Evolutionary conservation across 192 early-diverging fungal species (phyloP).

Genomic region (Coemansia furcata): DNA sequence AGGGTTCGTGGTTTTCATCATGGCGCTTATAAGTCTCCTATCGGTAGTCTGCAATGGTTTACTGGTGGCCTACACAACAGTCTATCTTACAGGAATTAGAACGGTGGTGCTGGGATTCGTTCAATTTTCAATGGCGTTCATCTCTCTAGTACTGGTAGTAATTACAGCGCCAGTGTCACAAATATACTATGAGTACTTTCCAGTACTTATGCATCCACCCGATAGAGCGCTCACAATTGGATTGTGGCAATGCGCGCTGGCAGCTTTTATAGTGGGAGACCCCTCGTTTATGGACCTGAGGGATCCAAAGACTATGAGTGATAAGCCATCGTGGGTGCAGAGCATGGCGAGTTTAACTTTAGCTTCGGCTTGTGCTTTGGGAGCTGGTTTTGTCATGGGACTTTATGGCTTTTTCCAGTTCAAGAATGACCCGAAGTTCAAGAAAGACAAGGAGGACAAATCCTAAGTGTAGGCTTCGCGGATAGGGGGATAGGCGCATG

Average conservation of each 20-base stretch:
- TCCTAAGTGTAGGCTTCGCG: no score
- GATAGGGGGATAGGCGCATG: no score
- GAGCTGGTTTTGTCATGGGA: not conserved
- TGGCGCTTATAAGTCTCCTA: not conserved
- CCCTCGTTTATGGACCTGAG: not conserved
- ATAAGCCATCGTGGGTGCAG: not conserved
- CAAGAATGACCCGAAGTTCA: not conserved
- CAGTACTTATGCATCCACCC: not conserved
- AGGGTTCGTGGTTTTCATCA: not conserved
- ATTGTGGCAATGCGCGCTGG: not conserved
- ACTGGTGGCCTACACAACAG: slow-evolving; percentile 1
- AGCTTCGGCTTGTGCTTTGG: not conserved
- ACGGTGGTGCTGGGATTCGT: not conserved
- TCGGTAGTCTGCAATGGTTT: not conserved
- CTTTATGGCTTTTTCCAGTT: not conserved
- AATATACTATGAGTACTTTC: not conserved
- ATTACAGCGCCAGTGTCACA: not conserved
- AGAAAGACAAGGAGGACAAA: not conserved
- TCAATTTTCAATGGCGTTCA: slow-evolving; percentile 4
- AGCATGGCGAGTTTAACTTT: not conserved
- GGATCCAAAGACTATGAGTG: not conserved
- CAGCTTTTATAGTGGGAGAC: not conserved
- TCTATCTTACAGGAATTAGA: not conserved
- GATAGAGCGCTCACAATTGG: not conserved
- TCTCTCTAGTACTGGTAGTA: not conserved